Evolutionary conservation across 2,329 filamentous ascomycete genomes (phyloP), one percentile per base, ranked within the genome.

Genomic region (Rhexocercosporidium sp.): DNA sequence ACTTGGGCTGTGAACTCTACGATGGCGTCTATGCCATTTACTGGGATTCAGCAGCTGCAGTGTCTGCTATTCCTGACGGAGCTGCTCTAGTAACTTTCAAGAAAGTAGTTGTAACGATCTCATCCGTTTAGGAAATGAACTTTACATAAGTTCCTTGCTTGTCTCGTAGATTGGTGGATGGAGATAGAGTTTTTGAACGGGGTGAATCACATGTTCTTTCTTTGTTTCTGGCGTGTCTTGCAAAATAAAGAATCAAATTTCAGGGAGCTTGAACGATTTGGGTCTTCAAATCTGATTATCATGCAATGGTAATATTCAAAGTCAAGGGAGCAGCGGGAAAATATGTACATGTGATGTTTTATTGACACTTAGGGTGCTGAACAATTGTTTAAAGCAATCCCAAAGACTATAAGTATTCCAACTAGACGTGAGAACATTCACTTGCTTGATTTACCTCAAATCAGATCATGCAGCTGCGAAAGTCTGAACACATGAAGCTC

Each of bases 1-100:
- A 76, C 75, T 62, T 75, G 70, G 67, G 76, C 66, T 25, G 51
- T 64, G 12, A 51, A 69, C 6, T 75, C 74, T 4, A 63, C 54
- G 9, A 64, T 22, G 72, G 69, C 6, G 62, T 75, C 37, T 77
- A 64, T 64, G 66, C 37, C 8, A 54, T 76, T 22, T 73, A 72
- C 47, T 76, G 73, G 73, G 73, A 75, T 46, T 66, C 59, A 12
- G 61, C 59, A 27, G 64, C 65, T 18, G 57, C 64, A 18, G 59
- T 65, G 22, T 59, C 64, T 14, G n/a, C 29, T 37, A 18, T 62
- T 14, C 60, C 59, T 18, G 41, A 61, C 9, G 66, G 65, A 18
- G 54, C 69, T 12, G 67, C 72, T 62, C 66, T 73, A 6, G 68
- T 76, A 14, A 59, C 57, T 31, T 18, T 75, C 25, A 75, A 75